Conservation (phyloP, 345 rosid species). For the Salix purpurea region DNA sequence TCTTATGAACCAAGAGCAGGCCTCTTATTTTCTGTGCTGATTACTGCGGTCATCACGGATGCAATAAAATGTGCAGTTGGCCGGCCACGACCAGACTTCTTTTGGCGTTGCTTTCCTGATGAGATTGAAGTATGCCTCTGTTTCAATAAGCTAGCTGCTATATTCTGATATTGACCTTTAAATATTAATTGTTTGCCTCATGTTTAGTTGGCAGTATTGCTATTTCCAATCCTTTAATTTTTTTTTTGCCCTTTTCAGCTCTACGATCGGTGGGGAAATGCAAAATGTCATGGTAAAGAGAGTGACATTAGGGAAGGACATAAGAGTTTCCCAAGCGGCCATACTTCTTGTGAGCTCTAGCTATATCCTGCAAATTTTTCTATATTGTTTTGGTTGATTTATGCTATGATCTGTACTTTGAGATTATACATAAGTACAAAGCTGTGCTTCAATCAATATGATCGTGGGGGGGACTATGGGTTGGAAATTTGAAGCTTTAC, state of each 20-base stretch:
- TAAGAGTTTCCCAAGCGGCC: slow-evolving; percentile 89
- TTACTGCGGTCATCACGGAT: slow-evolving; percentile 71
- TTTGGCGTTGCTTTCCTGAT: slow-evolving; percentile 96
- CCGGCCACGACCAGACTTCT: slow-evolving; percentile 88
- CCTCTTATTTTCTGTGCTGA: slow-evolving; percentile 57
- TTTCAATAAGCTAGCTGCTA: not conserved
- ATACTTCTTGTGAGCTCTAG: slow-evolving; percentile 57
- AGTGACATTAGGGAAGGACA: slow-evolving; percentile 72
- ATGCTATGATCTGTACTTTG: not conserved
- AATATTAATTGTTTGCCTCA: not conserved
- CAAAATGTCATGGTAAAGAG: slow-evolving; percentile 58
- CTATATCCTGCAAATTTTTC: not conserved
- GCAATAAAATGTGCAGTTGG: slow-evolving; percentile 73
- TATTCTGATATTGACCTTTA: not conserved
- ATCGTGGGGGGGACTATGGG: not conserved
- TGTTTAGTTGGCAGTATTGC: not conserved
- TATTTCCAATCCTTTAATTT: not conserved
- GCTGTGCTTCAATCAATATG: not conserved
- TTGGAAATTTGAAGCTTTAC: not conserved
- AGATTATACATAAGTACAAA: not conserved
- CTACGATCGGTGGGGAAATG: slow-evolving; percentile 54
- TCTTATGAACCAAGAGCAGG: slow-evolving; percentile 26
- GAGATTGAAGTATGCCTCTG: slow-evolving; percentile 48
- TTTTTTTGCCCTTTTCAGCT: slow-evolving; percentile 17
- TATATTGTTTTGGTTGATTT: not conserved